Evolutionary conservation across 2,329 filamentous ascomycete genomes (phyloP).

Genomic region (Periconia sp.): DNA sequence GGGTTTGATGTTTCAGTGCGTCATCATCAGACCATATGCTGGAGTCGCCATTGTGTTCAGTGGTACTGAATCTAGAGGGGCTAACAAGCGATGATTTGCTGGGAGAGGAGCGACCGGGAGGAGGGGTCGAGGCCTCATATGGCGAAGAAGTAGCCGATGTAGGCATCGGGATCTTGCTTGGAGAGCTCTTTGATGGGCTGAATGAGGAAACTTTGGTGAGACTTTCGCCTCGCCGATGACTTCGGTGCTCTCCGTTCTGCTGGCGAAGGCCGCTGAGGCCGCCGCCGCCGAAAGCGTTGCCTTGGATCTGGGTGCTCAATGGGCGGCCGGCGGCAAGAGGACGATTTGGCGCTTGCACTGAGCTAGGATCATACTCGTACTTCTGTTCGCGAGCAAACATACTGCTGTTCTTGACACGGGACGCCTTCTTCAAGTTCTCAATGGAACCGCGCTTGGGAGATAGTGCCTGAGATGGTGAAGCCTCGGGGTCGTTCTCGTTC

Average conservation of each 20-base stretch:
- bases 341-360: constrained; percentile 76
- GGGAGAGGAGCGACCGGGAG: constrained; percentile 65
- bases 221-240: constrained; percentile 56
- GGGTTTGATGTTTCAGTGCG: constrained; percentile 61
- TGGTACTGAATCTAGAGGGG: constrained; percentile 57
- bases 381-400: constrained; percentile 93
- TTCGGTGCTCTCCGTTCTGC: constrained; percentile 25
- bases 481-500: constrained; percentile 61
- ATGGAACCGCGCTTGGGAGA: constrained; percentile 84
- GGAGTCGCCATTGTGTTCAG: constrained; percentile 39
- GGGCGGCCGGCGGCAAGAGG: constrained; percentile 69
- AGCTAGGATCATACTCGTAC: constrained; percentile 85
- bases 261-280: constrained; percentile 52
- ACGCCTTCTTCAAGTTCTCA: constrained; percentile 91
- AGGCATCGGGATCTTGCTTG: constrained; percentile 57
- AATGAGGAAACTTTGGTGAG: constrained; percentile 62
- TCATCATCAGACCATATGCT: constrained; percentile 46
- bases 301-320: constrained; percentile 63
- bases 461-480: constrained; percentile 62
- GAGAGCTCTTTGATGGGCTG: constrained; percentile 57
- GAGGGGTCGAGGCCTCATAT: constrained; percentile 25
- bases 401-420: constrained; percentile 95
- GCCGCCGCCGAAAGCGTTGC: constrained; percentile 67
- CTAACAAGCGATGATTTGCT: constrained; percentile 86
- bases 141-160: constrained; percentile 22